These are phyloP conservation scores for Pueraria montana DNA, from an alignment of 306 rosid genomes.

Conservation along the genomic window DNA sequence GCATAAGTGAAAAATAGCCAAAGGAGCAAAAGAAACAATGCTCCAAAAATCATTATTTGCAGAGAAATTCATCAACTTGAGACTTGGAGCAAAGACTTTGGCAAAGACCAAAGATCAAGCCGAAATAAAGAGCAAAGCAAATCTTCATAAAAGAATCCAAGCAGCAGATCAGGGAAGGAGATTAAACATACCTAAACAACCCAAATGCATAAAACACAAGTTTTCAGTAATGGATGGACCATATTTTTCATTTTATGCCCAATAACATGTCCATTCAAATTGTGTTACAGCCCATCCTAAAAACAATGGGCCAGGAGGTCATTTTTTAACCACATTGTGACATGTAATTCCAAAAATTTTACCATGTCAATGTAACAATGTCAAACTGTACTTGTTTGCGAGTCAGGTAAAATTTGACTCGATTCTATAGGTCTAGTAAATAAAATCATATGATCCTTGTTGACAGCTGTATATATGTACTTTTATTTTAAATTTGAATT, in stretches of 20 bases:
- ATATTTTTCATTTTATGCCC: conserved; percentile 22
- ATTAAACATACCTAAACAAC: background rate
- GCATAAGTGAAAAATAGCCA: background rate
- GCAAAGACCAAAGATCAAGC: conserved; percentile 3
- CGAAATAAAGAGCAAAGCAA: conserved; percentile 28
- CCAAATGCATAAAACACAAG: background rate
- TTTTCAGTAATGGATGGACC: background rate
- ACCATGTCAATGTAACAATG: conserved; percentile 12
- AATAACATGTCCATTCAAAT: conserved; percentile 30
- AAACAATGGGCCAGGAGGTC: conserved; percentile 2
- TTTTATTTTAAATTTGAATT: too few relatives aligned
- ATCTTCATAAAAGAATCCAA: conserved; percentile 15
- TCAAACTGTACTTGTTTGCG: background rate
- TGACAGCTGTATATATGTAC: too few relatives aligned
- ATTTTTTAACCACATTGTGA: background rate
- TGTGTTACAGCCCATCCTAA: conserved; percentile 5
- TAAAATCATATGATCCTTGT: conserved; percentile 28
- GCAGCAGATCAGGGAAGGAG: background rate
- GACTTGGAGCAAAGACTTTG: conserved; percentile 1
- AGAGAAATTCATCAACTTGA: conserved; percentile 9
- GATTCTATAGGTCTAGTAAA: background rate
- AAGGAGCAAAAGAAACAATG: background rate
- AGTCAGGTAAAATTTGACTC: conserved; percentile 12
- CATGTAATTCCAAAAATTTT: conserved; percentile 9
- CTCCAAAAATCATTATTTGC: background rate